phyloP scores from a whole-genome alignment of 2,329 filamentous ascomycete species.

The Macroventuria anomochaeta region DNA sequence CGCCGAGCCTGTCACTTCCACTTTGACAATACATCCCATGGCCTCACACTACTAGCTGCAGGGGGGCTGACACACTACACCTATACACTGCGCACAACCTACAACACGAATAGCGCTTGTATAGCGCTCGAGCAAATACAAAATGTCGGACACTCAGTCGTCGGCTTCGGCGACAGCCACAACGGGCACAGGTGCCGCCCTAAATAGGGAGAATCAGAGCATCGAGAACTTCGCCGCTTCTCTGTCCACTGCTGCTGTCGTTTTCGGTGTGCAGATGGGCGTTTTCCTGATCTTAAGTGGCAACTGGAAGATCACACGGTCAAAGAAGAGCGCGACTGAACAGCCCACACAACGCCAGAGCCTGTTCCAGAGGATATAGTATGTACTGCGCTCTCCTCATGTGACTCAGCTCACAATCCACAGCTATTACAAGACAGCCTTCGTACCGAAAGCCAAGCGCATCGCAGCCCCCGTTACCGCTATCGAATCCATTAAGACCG shows the following conservation, averaged over 20 bases:
- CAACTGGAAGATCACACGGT: slow-evolving; percentile 45
- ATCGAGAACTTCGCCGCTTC: slow-evolving; percentile 49
- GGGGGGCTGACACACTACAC: background rate
- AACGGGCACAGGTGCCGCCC: background rate
- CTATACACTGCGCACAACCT: slow-evolving; percentile 4
- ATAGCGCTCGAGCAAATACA: slow-evolving; percentile 1
- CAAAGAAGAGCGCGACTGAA: slow-evolving; percentile 25
- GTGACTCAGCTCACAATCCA: slow-evolving; percentile 20
- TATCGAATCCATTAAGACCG: slow-evolving; percentile 50
- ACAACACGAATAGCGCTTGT: slow-evolving; percentile 5
- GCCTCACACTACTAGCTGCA: slow-evolving; percentile 10
- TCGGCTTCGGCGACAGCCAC: background rate
- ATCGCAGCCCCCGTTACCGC: slow-evolving; percentile 45
- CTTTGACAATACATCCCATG: slow-evolving; percentile 1
- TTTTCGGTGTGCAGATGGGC: slow-evolving; percentile 46
- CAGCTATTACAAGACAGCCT: slow-evolving; percentile 49
- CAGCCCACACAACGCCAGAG: slow-evolving; percentile 39
- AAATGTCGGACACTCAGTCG: slow-evolving; percentile 5
- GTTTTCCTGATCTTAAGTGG: slow-evolving; percentile 47
- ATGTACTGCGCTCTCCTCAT: slow-evolving; percentile 6
- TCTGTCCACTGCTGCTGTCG: slow-evolving; percentile 43
- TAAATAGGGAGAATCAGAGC: slow-evolving; percentile 36
- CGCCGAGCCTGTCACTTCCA: background rate
- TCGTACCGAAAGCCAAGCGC: slow-evolving; percentile 45
- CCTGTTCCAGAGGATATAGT: slow-evolving; percentile 50